Evolutionary conservation across 192 early-diverging fungal species (phyloP), one percentile per base, ranked within the genome.

Genomic region (Gigaspora rosea): DNA sequence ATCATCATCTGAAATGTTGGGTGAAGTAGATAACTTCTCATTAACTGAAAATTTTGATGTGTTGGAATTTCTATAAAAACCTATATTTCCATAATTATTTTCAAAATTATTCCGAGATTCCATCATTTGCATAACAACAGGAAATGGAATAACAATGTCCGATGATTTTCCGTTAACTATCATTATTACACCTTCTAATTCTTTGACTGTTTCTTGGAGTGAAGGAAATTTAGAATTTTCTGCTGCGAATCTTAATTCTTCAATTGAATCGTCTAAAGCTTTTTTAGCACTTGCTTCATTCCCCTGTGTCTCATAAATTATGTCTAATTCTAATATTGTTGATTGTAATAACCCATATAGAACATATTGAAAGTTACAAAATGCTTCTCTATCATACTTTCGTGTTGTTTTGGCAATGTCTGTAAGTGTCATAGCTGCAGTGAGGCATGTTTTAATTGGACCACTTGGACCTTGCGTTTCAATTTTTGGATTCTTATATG

Each of bases 391-490:
- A 46, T 76, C 75, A 54, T 35, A 46, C 18, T 76, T 35, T 2
- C 75, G 27, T 6, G 75, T 76, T 41, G 46, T 50, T 52, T 57
- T 76, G 8, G 64, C 63, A 56, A 76, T 76, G 46, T 76, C 75
- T 18, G 75, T 56, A 27, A 76, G 66, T 56, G 75, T 76, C 12
- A 16, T 52, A 11, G 75, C 75, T 1, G 75, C 75, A 0, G 75
- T 67, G 12, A 76, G 61, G 54, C 75, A 76, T 7, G 75, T 67
- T 48, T 76, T 67, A 35, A 76, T 50, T 51, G 75, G 72, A 11
- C 68, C 57, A 73, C 9, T 51, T 47, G 33, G 71, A 57, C 33
- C 33, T 72, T 50, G 20, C 13, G 7, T 70, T 70, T 58, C 58
- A 58, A 73, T 63, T 65, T 65, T 67, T 76, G 47, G 59, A 62